Conservation (phyloP, 179 eudicot species). For the Patellifolia procumbens region DNA sequence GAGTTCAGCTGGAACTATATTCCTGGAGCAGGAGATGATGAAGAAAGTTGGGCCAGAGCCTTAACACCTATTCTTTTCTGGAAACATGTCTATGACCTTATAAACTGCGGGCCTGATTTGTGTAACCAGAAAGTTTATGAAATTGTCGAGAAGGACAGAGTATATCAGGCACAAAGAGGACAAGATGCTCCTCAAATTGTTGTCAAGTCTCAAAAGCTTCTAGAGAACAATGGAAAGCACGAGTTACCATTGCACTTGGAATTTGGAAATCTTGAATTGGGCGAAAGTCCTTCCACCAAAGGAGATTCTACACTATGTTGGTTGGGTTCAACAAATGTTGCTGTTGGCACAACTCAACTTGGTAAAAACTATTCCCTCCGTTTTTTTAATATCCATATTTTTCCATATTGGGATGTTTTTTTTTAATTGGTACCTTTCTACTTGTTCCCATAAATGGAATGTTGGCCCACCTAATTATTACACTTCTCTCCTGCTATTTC, state of each 20-base stretch:
- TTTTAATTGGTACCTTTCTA: neutral
- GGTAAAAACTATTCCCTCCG: slow-evolving; percentile 37
- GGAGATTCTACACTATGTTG: slow-evolving; percentile 46
- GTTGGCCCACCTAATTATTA: too few species aligned
- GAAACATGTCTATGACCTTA: slow-evolving; percentile 75
- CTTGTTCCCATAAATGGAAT: too few species aligned
- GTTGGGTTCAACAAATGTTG: slow-evolving; percentile 73
- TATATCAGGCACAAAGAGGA: slow-evolving; percentile 77
- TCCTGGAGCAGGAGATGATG: slow-evolving; percentile 98
- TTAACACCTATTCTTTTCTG: slow-evolving; percentile 78
- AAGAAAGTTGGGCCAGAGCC: slow-evolving; percentile 97
- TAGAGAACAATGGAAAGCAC: slow-evolving; percentile 23
- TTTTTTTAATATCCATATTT: too few species aligned
- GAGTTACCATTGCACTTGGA: slow-evolving; percentile 36
- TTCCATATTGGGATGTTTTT: neutral
- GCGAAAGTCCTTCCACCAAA: slow-evolving; percentile 26
- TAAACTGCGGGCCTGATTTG: slow-evolving; percentile 63
- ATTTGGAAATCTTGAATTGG: slow-evolving; percentile 18
- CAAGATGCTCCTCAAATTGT: slow-evolving; percentile 75
- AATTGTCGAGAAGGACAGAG: slow-evolving; percentile 84
- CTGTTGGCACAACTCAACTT: slow-evolving; percentile 54
- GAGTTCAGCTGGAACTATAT: slow-evolving; percentile 95
- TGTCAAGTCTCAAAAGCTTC: slow-evolving; percentile 38
- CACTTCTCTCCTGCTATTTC: too few species aligned
- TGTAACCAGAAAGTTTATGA: slow-evolving; percentile 88